phyloP scores from a whole-genome alignment of 495 filamentous ascomycete species.

The Neurospora discreta region DNA sequence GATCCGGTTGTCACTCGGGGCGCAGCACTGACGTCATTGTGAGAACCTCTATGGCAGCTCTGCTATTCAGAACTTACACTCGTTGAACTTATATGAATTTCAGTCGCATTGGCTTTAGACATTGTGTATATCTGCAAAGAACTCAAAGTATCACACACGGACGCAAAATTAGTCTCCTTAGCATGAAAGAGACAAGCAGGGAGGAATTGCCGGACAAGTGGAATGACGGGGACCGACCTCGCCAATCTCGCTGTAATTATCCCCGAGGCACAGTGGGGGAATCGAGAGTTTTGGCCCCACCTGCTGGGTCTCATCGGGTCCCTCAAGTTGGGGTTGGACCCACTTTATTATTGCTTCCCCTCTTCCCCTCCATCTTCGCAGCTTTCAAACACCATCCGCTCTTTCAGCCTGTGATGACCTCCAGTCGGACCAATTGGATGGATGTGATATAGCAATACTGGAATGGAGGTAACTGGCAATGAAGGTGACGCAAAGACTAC shows the following conservation, averaged over 20 bases:
- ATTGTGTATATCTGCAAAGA: neutral
- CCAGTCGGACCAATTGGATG: neutral
- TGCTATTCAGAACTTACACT: neutral
- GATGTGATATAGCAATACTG: neutral
- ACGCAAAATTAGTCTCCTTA: neutral
- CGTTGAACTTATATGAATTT: neutral
- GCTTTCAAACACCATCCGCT: neutral
- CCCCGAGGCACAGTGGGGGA: constrained; percentile 11
- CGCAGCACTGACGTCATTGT: neutral
- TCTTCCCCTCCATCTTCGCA: neutral
- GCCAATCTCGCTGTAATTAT: constrained; percentile 18
- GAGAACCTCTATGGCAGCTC: neutral
- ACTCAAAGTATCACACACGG: neutral
- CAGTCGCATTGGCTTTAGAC: neutral
- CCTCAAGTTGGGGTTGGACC: neutral
- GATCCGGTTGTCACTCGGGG: neutral
- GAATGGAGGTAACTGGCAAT: neutral
- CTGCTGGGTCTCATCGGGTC: too few species aligned
- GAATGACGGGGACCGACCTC: neutral
- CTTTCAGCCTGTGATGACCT: neutral
- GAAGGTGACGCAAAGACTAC: neutral
- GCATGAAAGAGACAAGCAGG: neutral
- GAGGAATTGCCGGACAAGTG: neutral
- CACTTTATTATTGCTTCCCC: neutral
- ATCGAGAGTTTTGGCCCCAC: neutral